Conservation (phyloP, 1,284 basidiomycete species). For the Sanghuangporus baumii region DNA sequence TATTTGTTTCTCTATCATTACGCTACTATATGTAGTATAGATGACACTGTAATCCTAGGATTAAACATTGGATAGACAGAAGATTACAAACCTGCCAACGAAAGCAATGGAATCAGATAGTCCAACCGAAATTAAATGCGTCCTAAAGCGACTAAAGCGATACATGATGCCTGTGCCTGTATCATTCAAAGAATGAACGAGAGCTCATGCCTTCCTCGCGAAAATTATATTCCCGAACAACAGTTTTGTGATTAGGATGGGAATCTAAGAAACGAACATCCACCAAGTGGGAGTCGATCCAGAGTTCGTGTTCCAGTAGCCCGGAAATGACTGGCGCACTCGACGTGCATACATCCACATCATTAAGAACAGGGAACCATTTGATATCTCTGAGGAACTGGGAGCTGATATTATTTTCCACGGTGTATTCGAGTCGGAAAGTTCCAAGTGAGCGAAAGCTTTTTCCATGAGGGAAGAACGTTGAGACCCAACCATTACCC, state of each 20-base stretch:
- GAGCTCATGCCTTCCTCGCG: background rate
- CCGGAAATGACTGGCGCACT: background rate
- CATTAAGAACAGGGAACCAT: background rate
- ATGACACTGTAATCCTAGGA: background rate
- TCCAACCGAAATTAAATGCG: background rate
- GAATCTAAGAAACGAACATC: background rate
- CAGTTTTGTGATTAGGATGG: background rate
- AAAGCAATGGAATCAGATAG: too few relatives aligned
- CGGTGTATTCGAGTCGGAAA: background rate
- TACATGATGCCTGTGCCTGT: background rate
- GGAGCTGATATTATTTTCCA: background rate
- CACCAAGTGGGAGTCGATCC: background rate
- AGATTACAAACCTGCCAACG: background rate
- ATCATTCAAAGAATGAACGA: background rate
- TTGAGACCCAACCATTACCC: background rate
- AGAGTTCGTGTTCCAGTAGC: background rate
- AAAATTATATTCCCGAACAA: background rate
- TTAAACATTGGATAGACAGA: background rate
- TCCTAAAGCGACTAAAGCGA: background rate
- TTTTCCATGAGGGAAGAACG: background rate
- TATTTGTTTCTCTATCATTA: background rate
- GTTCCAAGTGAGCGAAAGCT: background rate
- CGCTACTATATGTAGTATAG: background rate
- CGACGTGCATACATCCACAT: background rate
- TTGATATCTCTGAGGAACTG: background rate